A percentile compares a stretch with the other conserved stretches of the same genome.
These are phyloP conservation scores for Fusarium brachygibbosum DNA, from an alignment of 2,329 filamentous ascomycete species.

Conservation along the genomic window DNA sequence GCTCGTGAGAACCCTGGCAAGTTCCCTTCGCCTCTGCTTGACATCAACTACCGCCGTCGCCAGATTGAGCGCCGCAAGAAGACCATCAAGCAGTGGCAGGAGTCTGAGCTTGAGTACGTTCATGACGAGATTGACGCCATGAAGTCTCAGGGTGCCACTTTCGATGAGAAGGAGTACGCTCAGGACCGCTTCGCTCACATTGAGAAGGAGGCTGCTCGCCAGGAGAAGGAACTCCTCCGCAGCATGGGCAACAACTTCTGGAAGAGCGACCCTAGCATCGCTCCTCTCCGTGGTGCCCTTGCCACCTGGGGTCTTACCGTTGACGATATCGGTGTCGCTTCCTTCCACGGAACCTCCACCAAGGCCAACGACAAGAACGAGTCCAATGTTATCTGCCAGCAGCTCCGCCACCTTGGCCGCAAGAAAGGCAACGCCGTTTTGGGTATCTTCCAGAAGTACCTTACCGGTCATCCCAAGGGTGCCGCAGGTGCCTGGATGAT, in stretches of 20 bases:
- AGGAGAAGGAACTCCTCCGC: conserved; percentile 92
- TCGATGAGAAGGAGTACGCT: conserved; percentile 87
- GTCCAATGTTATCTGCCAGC: conserved; percentile 95
- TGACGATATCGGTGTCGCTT: conserved; percentile 93
- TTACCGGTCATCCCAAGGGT: conserved; percentile 99
- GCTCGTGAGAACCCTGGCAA: conserved; percentile 91
- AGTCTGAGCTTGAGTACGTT: conserved; percentile 92
- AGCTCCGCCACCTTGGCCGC: conserved; percentile 93
- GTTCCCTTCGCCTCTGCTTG: conserved; percentile 94
- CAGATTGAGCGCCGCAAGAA: conserved; percentile 94
- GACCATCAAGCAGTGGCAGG: conserved; percentile 97
- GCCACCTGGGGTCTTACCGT: conserved; percentile 98
- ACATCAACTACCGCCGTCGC: conserved; percentile 96
- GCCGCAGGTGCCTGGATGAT: conserved; percentile 99
- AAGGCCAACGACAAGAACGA: conserved; percentile 99
- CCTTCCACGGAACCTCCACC: conserved; percentile 98
- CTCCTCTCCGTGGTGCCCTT: conserved; percentile 93
- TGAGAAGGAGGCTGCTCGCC: conserved; percentile 84
- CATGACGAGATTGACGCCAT: conserved; percentile 94
- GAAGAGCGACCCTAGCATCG: conserved; percentile 94
- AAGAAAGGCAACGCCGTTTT: conserved; percentile 96
- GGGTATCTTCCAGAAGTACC: conserved; percentile 99
- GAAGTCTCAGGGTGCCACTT: conserved; percentile 80
- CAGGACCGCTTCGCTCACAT: conserved; percentile 89
- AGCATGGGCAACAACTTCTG: conserved; percentile 99